These are phyloP conservation scores for Penicillium sp. DNA, from an alignment of 2,329 filamentous ascomycete species.

Conservation along the genomic window DNA sequence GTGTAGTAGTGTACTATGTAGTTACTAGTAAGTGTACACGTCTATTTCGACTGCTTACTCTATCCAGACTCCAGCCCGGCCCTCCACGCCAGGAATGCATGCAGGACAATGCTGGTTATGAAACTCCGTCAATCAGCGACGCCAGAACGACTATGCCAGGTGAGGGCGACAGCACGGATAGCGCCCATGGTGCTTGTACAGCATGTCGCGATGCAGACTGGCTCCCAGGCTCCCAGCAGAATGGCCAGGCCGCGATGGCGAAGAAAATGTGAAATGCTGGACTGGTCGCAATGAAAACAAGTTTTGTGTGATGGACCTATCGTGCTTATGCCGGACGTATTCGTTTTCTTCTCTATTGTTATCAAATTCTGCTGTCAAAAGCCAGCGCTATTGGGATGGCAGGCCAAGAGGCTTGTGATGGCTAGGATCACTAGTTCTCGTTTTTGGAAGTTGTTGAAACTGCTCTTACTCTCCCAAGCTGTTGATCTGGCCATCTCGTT, in stretches of 20 bases:
- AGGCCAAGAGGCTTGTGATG: neutral
- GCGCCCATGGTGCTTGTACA: neutral
- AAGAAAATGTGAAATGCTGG: neutral
- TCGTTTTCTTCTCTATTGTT: neutral
- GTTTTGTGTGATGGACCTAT: neutral
- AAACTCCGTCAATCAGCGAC: constrained; percentile 12
- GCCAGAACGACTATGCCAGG: neutral
- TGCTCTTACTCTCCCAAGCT: neutral
- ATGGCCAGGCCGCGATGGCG: neutral
- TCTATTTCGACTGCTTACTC: constrained; percentile 1
- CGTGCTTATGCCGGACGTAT: neutral
- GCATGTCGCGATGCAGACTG: neutral
- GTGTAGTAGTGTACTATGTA: no score
- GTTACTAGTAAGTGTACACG: neutral
- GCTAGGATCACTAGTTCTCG: neutral
- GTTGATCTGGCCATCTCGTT: neutral
- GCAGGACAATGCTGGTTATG: neutral
- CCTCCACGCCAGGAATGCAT: neutral
- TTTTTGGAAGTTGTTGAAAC: neutral
- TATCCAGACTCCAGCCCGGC: neutral
- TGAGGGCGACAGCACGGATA: neutral
- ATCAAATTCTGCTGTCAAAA: neutral
- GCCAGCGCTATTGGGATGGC: neutral
- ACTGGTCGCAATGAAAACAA: neutral
- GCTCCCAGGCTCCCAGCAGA: neutral